Percentiles rank a stretch among this genome's conserved stretches.
Conservation (phyloP, 208 protist species). For the Wallacemonas collosoma region DNA sequence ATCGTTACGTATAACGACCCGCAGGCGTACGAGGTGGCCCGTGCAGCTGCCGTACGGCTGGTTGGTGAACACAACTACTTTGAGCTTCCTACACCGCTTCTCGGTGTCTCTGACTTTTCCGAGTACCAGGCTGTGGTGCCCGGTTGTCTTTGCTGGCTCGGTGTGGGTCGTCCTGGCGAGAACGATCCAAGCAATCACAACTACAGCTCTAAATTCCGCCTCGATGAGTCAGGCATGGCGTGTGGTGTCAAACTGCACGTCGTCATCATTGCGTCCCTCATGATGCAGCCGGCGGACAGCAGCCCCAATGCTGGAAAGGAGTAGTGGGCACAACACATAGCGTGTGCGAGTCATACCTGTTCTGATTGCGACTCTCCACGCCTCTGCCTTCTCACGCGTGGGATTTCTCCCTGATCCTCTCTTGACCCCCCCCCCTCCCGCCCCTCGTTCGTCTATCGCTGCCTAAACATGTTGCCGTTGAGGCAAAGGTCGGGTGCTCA, state of each 20-base stretch:
- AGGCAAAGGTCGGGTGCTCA: too few relatives aligned
- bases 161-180: conserved; percentile 36
- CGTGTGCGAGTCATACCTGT: too few relatives aligned
- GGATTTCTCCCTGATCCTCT: too few relatives aligned
- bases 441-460: too few relatives aligned
- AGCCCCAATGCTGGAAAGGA: conserved; percentile 6
- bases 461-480: too few relatives aligned
- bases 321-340: not conserved
- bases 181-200: conserved; percentile 57
- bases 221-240: conserved; percentile 73
- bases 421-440: too few relatives aligned
- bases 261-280: conserved; percentile 56
- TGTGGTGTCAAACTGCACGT: conserved; percentile 71
- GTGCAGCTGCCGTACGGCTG: conserved; percentile 43
- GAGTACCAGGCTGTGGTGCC: conserved; percentile 75
- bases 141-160: conserved; percentile 77
- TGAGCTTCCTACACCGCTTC: conserved; percentile 45
- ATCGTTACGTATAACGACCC: conserved; percentile 85
- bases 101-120: conserved; percentile 73
- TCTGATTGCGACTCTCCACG: too few relatives aligned
- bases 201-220: conserved; percentile 67
- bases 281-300: conserved; percentile 37
- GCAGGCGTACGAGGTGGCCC: conserved; percentile 61
- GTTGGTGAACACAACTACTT: conserved; percentile 51
- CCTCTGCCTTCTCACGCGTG: too few relatives aligned